phyloP scores from a whole-genome alignment of 2,329 filamentous ascomycete genomes.

The Diatrype stigma region DNA sequence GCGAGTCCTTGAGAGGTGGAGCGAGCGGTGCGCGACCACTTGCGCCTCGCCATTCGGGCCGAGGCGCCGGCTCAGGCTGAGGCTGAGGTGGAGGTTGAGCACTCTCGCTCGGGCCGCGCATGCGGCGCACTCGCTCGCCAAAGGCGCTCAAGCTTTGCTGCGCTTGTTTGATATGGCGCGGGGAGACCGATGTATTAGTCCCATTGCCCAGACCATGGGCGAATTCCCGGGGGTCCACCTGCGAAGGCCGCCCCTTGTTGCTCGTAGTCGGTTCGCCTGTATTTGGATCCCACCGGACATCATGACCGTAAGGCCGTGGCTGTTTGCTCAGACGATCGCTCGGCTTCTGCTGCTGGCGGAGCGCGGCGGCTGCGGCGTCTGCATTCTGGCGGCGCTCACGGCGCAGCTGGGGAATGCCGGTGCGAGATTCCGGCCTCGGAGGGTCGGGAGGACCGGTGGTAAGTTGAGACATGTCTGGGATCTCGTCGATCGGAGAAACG shows the following conservation, averaged over 20 bases:
- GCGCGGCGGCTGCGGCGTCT: slow-evolving; percentile 30
- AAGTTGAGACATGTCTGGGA: slow-evolving; percentile 31
- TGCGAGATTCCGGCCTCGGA: slow-evolving; percentile 25
- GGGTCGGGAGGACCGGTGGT: slow-evolving; percentile 17
- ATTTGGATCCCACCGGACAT: slow-evolving; percentile 60
- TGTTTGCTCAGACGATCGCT: slow-evolving; percentile 30
- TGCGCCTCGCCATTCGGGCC: slow-evolving; percentile 67
- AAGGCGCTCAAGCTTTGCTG: slow-evolving; percentile 33
- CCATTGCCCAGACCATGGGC: slow-evolving; percentile 32
- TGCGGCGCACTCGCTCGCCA: slow-evolving; percentile 41
- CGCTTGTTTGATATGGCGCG: slow-evolving; percentile 22
- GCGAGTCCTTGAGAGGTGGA: slow-evolving; percentile 59
- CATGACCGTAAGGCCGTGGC: slow-evolving; percentile 28
- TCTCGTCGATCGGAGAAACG: slow-evolving; percentile 52
- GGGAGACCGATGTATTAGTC: slow-evolving; percentile 18
- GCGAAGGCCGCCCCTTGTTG: slow-evolving; percentile 49
- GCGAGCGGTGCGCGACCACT: slow-evolving; percentile 65
- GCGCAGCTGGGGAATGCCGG: slow-evolving; percentile 49
- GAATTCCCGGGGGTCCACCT: slow-evolving; percentile 51
- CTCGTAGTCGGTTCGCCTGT: slow-evolving; percentile 62
- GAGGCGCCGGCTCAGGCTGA: slow-evolving; percentile 15
- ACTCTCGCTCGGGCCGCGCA: slow-evolving; percentile 30
- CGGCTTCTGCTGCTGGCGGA: slow-evolving; percentile 37
- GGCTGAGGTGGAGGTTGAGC: slow-evolving; percentile 11
- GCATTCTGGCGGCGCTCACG: slow-evolving; percentile 45